phyloP scores from a whole-genome alignment of 2,329 filamentous ascomycete species.

The Davidsoniella eucalypti region DNA sequence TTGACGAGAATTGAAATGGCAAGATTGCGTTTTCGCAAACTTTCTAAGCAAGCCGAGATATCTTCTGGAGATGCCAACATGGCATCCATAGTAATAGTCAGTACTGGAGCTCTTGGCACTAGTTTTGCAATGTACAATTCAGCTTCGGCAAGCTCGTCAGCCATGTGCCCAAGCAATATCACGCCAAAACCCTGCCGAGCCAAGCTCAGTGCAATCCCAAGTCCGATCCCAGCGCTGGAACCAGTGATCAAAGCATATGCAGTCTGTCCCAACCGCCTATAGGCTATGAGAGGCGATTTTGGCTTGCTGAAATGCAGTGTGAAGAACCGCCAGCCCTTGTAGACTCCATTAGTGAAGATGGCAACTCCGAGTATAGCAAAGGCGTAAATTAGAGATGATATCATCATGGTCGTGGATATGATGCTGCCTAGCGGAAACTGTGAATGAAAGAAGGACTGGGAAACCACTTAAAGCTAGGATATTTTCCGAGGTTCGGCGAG shows the following conservation, averaged over 20 bases:
- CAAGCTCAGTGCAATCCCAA: constrained; percentile 20
- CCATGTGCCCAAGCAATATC: constrained; percentile 16
- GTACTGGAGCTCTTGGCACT: neutral
- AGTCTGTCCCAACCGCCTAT: constrained; percentile 15
- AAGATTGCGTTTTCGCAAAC: constrained; percentile 18
- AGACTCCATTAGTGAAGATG: too few relatives aligned
- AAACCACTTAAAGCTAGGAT: too few relatives aligned
- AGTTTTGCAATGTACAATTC: neutral
- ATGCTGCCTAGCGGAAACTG: too few relatives aligned
- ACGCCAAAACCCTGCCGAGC: constrained; percentile 21
- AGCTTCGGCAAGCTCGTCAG: neutral
- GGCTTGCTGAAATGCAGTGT: neutral
- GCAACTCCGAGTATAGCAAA: too few relatives aligned
- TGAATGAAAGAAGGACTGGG: too few relatives aligned
- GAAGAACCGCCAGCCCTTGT: neutral
- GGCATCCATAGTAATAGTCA: neutral
- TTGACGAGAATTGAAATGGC: constrained; percentile 21
- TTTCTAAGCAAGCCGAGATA: neutral
- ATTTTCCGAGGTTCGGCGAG: too few relatives aligned
- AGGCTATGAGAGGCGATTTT: constrained; percentile 1
- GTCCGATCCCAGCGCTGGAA: constrained; percentile 21
- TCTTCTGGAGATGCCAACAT: neutral
- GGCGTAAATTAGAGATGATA: too few relatives aligned
- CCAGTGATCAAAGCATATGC: constrained; percentile 22
- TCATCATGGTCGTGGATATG: neutral